Conservation (phyloP, 202 grass and related monocot species). For the Saccharum hybrid region DNA sequence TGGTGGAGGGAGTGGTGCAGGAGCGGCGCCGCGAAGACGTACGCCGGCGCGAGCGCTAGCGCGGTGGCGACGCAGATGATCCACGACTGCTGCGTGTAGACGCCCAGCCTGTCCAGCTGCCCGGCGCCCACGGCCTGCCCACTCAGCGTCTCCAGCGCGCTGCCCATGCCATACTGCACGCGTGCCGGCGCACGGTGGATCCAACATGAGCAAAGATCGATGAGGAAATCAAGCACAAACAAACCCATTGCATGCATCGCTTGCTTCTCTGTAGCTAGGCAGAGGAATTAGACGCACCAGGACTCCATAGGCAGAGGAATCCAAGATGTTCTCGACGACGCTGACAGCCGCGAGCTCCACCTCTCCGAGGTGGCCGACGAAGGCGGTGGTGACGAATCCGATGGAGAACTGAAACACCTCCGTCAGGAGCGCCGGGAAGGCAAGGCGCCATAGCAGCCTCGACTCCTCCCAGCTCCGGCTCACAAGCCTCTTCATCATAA, state of each 20-base stretch:
- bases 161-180: conserved; percentile 61
- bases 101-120: conserved; percentile 49
- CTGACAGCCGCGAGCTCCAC: conserved; percentile 66
- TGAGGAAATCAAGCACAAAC: not conserved
- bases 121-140: conserved; percentile 73
- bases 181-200: not conserved
- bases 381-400: conserved; percentile 62
- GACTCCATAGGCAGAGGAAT: conserved; percentile 62
- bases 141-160: conserved; percentile 72
- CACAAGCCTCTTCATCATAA: conserved; percentile 26
- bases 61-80: conserved; percentile 55
- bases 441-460: conserved; percentile 59
- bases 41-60: conserved; percentile 44
- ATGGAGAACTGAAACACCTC: conserved; percentile 76
- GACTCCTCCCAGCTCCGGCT: conserved; percentile 57
- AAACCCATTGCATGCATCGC: not conserved
- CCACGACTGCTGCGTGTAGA: conserved; percentile 72
- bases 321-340: conserved; percentile 64
- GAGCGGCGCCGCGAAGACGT: conserved; percentile 49
- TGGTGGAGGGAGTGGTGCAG: conserved; percentile 42
- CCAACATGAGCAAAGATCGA: not conserved
- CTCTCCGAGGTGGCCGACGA: conserved; percentile 60
- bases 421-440: conserved; percentile 64
- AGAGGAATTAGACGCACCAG: conserved; percentile 37
- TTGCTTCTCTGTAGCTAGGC: not conserved